These are phyloP conservation scores for Lasiodiplodia theobromae DNA, from an alignment of 2,329 filamentous ascomycete species.

Conservation along the genomic window DNA sequence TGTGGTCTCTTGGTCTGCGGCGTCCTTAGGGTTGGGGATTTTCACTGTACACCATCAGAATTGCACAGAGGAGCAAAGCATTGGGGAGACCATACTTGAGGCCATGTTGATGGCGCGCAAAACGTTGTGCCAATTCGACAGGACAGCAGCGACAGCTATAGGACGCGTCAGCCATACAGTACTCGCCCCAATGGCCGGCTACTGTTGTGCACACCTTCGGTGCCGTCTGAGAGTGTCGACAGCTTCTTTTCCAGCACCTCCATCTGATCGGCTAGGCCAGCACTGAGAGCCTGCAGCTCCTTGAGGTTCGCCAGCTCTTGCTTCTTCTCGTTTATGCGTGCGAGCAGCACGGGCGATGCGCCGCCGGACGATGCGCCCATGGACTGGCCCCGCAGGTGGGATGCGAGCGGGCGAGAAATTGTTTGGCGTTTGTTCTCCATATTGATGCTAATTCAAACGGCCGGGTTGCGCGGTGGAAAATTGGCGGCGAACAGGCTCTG, in stretches of 20 bases:
- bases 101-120: conserved; percentile 86
- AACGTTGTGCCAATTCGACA: conserved; percentile 89
- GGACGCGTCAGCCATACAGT: not conserved
- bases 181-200: not conserved
- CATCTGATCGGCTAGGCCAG: conserved; percentile 81
- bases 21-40: conserved; percentile 67
- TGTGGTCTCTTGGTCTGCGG: conserved; percentile 37
- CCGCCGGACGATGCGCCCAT: conserved; percentile 47
- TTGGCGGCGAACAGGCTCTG: no score
- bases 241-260: conserved; percentile 80
- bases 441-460: not conserved
- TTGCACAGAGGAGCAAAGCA: conserved; percentile 23
- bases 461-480: not conserved
- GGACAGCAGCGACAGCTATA: conserved; percentile 78
- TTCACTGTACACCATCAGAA: conserved; percentile 61
- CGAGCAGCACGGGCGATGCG: conserved; percentile 73
- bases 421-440: conserved; percentile 46
- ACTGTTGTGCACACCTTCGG: conserved; percentile 50
- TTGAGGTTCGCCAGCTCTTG: conserved; percentile 80
- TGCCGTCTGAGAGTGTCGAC: conserved; percentile 78
- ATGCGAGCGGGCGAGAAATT: conserved; percentile 58
- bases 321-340: conserved; percentile 85
- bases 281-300: conserved; percentile 79
- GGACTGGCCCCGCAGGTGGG: conserved; percentile 69
- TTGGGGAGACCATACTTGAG: conserved; percentile 64